phyloP scores from a whole-genome alignment of 2,329 filamentous ascomycete genomes.

The Diaporthe sp. region DNA sequence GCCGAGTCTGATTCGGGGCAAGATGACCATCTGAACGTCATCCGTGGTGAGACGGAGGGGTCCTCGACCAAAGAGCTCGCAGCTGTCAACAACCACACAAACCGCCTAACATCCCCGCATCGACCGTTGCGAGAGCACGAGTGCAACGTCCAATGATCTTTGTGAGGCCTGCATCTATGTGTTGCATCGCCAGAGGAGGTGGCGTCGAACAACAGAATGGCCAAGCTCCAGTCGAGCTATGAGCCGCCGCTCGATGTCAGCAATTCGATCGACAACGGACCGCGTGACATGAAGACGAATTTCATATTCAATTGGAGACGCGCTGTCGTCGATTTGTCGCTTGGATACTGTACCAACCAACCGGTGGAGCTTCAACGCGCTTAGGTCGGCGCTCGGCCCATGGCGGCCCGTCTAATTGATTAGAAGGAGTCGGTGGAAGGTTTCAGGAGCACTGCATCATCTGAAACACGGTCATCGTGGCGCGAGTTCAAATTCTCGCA shows the following conservation, averaged over 20 bases:
- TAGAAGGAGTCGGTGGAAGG: background rate
- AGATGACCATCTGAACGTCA: conserved; percentile 36
- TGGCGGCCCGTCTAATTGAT: background rate
- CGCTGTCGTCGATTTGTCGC: background rate
- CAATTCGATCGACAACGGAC: background rate
- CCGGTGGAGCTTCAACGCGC: background rate
- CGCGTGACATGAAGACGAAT: background rate
- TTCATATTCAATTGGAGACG: background rate
- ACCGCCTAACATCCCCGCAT: conserved; percentile 26
- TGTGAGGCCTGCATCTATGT: conserved; percentile 18
- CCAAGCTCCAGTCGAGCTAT: background rate
- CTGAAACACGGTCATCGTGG: background rate
- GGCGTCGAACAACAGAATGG: background rate
- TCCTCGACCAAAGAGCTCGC: conserved; percentile 28
- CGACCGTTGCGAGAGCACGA: background rate
- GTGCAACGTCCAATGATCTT: conserved; percentile 8
- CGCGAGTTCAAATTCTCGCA: background rate
- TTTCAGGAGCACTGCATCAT: conserved; percentile 18
- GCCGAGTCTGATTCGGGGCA: conserved; percentile 11
- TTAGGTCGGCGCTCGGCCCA: conserved; percentile 4
- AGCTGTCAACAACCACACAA: conserved; percentile 28
- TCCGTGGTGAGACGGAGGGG: conserved; percentile 27
- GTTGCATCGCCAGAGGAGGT: background rate
- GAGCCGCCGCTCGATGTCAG: conserved; percentile 16
- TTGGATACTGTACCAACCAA: background rate